Percentiles rank a stretch among this genome's conserved stretches.
phyloP scores from a whole-genome alignment of 2,329 filamentous ascomycete genomes.

The Davidsoniella australis region DNA sequence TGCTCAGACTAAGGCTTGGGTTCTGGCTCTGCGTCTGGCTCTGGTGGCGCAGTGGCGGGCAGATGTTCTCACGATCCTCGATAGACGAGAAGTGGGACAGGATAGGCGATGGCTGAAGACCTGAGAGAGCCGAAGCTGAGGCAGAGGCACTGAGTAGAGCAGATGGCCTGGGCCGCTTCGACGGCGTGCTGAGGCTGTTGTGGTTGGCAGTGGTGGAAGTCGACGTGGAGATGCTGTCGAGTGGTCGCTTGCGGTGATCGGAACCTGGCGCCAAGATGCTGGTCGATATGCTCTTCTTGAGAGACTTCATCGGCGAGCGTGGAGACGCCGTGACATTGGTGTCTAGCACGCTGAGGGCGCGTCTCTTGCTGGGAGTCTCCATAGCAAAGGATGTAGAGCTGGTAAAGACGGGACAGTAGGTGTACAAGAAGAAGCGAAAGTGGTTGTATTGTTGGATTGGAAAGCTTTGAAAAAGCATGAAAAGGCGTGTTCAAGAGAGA shows the following conservation, averaged over 20 bases:
- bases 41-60: not conserved
- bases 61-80: not conserved
- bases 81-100: constrained; percentile 4
- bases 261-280: not conserved
- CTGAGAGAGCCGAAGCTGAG: not conserved
- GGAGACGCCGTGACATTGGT: constrained; percentile 12
- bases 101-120: constrained; percentile 8
- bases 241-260: constrained; percentile 2
- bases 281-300: not conserved
- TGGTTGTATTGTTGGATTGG: too few species aligned
- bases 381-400: constrained; percentile 1
- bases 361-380: constrained; percentile 12
- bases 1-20: not conserved
- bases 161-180: constrained; percentile 1
- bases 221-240: constrained; percentile 6
- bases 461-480: too few species aligned
- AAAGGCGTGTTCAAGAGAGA: too few species aligned
- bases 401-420: not conserved
- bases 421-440: not conserved
- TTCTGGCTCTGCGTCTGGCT: not conserved
- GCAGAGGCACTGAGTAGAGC: not conserved
- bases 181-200: constrained; percentile 2
- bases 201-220: not conserved
- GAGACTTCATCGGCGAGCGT: constrained; percentile 9
- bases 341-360: constrained; percentile 12